Percentiles rank a stretch among this genome's conserved stretches.
These are phyloP conservation scores for Boletus coccyginus DNA, from an alignment of 768 basidiomycete species.

Conservation along the genomic window DNA sequence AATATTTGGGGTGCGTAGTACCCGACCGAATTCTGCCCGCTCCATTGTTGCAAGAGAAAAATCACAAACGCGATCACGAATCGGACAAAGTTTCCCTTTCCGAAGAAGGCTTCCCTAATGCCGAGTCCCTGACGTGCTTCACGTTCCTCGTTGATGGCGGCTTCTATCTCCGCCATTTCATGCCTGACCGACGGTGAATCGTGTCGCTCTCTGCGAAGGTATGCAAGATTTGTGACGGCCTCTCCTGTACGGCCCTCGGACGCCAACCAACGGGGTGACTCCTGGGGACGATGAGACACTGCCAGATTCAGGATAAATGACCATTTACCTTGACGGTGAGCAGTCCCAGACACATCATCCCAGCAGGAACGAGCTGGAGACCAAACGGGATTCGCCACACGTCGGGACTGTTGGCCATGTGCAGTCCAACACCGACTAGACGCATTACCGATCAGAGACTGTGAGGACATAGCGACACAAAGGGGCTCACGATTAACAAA, in stretches of 20 bases:
- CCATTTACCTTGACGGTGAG: conserved; percentile 55
- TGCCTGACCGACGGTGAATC: conserved; percentile 46
- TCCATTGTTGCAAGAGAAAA: conserved; percentile 81
- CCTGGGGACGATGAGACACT: conserved; percentile 35
- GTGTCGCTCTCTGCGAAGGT: conserved; percentile 47
- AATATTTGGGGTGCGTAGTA: conserved; percentile 80
- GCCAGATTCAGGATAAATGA: background rate
- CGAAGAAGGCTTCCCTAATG: conserved; percentile 67
- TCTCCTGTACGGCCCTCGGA: conserved; percentile 55
- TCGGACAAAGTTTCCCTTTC: conserved; percentile 77
- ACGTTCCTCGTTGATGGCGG: conserved; percentile 72
- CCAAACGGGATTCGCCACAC: conserved; percentile 76
- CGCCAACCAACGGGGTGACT: conserved; percentile 77
- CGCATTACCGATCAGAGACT: background rate
- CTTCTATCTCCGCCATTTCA: conserved; percentile 80
- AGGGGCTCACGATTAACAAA: conserved; percentile 66
- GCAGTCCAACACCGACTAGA: conserved; percentile 57
- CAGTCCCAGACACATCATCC: conserved; percentile 65
- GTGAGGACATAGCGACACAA: background rate
- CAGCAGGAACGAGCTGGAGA: conserved; percentile 72
- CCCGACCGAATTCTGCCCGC: conserved; percentile 79
- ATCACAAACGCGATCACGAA: conserved; percentile 84
- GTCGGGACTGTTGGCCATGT: conserved; percentile 43
- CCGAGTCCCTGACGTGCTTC: conserved; percentile 64
- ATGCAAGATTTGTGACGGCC: conserved; percentile 60